Base-by-base conservation (phyloP, 208 protist species). In the Cochliopodium minus region DNA sequence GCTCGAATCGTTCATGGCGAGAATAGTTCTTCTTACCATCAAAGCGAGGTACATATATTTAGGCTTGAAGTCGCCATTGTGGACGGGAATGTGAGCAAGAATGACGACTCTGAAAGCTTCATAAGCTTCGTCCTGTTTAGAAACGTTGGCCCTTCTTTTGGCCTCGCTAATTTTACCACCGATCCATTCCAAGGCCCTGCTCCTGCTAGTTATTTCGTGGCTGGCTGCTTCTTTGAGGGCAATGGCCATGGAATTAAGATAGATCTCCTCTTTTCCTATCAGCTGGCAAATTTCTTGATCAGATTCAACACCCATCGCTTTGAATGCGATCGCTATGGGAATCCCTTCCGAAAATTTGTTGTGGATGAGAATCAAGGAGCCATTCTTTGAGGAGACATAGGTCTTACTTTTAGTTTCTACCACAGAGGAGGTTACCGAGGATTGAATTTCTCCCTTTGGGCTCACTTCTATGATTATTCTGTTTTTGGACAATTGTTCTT, bases 251-350 rank as follows among this genome's bases (percentile, higher is more conserved):
- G 49, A 65, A 10, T 85, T 66, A 0, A 67, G 58, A 62, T 90
- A 92, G 10, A 72, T 49, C 0, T 72, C 65, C 4, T 93, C 81
- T 10, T 67, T 85, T 25, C 93, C 93, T 40, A 99, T 83, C 28
- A 94, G 71, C 70, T 97, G 85, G 9, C 96, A 73, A 40, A 98
- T 90, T 54, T 97, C 88, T 70, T 98, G 90, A 64, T 99, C 97
- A n/a, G 71, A 86, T 38, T 90, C 83, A 49, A 97, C 68, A 10
- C 93, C 93, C 61, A 99, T 85, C 0, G 91, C 96, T 67, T 96
- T 97, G 4, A 98, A 66, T 29, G 93, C 64, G 56, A 98, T 78
- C 0, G 94, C 80, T 34, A 98, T 85, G 0, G 92, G 91, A 9
- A 99, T 82, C 59, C 97, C 93, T 46, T 98, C 93, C 0, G 78